A percentile compares a stretch with the other conserved stretches of the same genome.
These are phyloP conservation scores for Paraconiothyrium sp. DNA, from an alignment of 2,329 filamentous ascomycete species.

Conservation along the genomic window DNA sequence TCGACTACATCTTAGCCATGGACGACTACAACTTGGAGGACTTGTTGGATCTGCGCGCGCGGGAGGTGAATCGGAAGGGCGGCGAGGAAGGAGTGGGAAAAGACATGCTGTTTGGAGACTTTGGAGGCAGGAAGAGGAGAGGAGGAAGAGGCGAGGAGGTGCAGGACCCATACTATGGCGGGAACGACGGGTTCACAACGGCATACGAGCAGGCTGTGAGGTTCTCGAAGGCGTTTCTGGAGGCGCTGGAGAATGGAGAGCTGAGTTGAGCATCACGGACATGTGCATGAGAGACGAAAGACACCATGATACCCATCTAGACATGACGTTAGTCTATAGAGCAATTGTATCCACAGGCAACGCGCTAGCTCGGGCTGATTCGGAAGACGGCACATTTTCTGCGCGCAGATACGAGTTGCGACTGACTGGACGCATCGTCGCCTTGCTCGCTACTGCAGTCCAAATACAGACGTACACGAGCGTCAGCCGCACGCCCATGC, in stretches of 20 bases:
- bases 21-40: slow-evolving; percentile 82
- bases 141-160: slow-evolving; percentile 72
- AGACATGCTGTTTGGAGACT: slow-evolving; percentile 87
- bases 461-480: not conserved
- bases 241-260: slow-evolving; percentile 60
- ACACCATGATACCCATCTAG: slow-evolving; percentile 33
- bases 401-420: no score
- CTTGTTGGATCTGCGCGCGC: slow-evolving; percentile 67
- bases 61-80: slow-evolving; percentile 57
- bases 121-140: slow-evolving; percentile 63
- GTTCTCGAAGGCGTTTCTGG: slow-evolving; percentile 80
- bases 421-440: not conserved
- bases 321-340: not conserved
- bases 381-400: not conserved
- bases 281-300: not conserved
- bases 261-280: slow-evolving; percentile 27
- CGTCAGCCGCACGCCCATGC: slow-evolving; percentile 17
- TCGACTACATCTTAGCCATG: slow-evolving; percentile 97
- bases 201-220: slow-evolving; percentile 85
- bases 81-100: slow-evolving; percentile 54
- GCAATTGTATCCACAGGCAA: not conserved
- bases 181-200: slow-evolving; percentile 77
- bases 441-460: not conserved
- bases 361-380: not conserved
- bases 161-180: slow-evolving; percentile 93